phyloP scores from a whole-genome alignment of 495 filamentous ascomycete species.

The Penicillium paxilli region DNA sequence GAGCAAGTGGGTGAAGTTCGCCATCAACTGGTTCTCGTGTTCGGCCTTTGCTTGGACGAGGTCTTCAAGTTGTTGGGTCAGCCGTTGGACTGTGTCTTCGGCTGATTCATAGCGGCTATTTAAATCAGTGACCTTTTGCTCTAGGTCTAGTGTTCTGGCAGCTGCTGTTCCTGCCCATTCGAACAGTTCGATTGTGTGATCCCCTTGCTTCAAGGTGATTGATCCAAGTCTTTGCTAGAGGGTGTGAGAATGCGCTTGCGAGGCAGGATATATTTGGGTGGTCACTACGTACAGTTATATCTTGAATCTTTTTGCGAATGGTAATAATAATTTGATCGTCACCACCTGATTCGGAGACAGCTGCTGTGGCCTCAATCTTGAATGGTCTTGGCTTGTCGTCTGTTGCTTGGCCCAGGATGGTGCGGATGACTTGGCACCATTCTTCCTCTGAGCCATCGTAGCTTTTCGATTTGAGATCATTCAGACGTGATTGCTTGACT shows the following conservation, averaged over 20 bases:
- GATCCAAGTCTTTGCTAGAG: conserved; percentile 69
- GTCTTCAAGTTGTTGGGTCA: conserved; percentile 62
- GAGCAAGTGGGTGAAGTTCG: conserved; percentile 68
- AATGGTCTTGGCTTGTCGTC: conserved; percentile 8
- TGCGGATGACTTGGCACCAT: conserved; percentile 53
- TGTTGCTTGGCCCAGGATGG: conserved; percentile 28
- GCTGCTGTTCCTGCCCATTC: conserved; percentile 67
- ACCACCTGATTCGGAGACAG: conserved; percentile 26
- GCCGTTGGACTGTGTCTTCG: conserved; percentile 46
- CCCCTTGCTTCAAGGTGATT: conserved; percentile 58
- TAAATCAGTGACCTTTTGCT: conserved; percentile 48
- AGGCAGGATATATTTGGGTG: background rate
- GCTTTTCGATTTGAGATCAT: conserved; percentile 50
- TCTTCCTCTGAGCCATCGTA: conserved; percentile 55
- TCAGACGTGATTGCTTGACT: conserved; percentile 51
- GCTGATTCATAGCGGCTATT: conserved; percentile 43
- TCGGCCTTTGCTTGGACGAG: conserved; percentile 64
- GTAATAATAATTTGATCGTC: conserved; percentile 48
- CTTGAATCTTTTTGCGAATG: conserved; percentile 55
- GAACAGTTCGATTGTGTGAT: conserved; percentile 67
- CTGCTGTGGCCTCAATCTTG: conserved; percentile 40
- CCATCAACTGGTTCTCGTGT: conserved; percentile 68
- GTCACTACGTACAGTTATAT: conserved; percentile 50
- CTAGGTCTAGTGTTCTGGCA: conserved; percentile 35
- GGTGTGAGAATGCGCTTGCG: too few relatives aligned